These are phyloP conservation scores for Conidiobolus incongruus DNA, from an alignment of 371 early-diverging fungal species.

Conservation along the genomic window DNA sequence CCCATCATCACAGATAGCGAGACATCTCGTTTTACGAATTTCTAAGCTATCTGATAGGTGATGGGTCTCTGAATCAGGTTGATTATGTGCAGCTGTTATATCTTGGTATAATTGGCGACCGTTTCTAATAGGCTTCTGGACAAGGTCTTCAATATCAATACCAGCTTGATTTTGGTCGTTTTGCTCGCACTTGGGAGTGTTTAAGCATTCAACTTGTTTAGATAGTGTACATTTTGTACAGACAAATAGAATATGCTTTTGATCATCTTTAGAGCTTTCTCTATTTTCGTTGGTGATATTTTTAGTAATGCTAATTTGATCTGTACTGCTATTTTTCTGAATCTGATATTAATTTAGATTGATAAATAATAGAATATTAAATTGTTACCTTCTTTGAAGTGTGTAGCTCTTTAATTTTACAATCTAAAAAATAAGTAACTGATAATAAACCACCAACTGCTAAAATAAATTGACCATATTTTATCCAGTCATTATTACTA, in stretches of 20 bases:
- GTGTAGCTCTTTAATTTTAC: too few species aligned
- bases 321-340: too few species aligned
- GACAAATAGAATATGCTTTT: conserved; percentile 3
- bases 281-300: too few species aligned
- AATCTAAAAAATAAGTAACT: too few species aligned
- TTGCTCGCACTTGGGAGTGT: neutral
- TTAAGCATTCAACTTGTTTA: neutral
- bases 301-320: too few species aligned
- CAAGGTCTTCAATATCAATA: conserved; percentile 1
- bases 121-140: neutral
- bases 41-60: conserved; percentile 2
- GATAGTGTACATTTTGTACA: conserved; percentile 3
- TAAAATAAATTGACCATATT: too few species aligned
- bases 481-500: too few species aligned
- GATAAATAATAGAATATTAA: too few species aligned
- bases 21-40: conserved; percentile 1
- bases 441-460: too few species aligned
- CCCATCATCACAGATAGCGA: conserved; percentile 2
- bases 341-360: too few species aligned
- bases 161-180: neutral
- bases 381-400: too few species aligned
- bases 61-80: neutral
- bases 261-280: neutral
- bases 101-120: conserved; percentile 1
- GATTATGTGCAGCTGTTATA: neutral